Evolutionary conservation across 108 stramenopile genomes (phyloP), one percentile per base, ranked within the genome.

Genomic region (Cylindrotheca closterium): DNA sequence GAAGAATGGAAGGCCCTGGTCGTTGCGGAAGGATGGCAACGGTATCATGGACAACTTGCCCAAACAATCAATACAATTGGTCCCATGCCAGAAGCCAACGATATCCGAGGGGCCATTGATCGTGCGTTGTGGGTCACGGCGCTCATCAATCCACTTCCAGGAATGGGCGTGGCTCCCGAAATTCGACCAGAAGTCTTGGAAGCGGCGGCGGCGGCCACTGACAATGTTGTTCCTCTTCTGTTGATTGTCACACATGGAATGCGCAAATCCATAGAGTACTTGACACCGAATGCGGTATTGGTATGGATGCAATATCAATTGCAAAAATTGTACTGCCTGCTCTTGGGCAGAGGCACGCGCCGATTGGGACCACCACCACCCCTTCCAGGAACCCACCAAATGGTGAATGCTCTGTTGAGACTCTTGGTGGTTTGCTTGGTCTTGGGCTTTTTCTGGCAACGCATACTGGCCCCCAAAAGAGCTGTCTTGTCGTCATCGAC

Each of bases 111-210:
- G 23, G 23, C 51, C 0, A 21, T 24, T 17, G 51, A 21, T 0
- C 51, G 51, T 19, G 74, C 71, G 2, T 10, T 83, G 4, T 83
- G 76, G 76, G 76, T 58, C 0, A 76, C 76, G 2, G 82, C 79
- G 7, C 58, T 80, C 3, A 71, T 83, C 15, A 83, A 83, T 71
- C 79, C 79, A 4, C 30, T 83, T 26, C 82, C 82, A 0, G 46
- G 75, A 22, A 32, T 83, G 50, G 79, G 79, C n/a, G 82, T 74
- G 3, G 51, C 77, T 21, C 61, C 67, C 19, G 79, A 80, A 67
- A 51, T 83, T 23, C 69, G 82, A 42, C 77, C 72, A 26, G 61
- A 58, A 15, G 64, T 79, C 15, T 47, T 78, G 30, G 76, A 81
- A 32, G 68, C 58, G 10, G 42, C 68, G 19, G 37, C 37, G 15